Conservation (phyloP, 2,329 filamentous ascomycete species). For the Fusarium papillatum region DNA sequence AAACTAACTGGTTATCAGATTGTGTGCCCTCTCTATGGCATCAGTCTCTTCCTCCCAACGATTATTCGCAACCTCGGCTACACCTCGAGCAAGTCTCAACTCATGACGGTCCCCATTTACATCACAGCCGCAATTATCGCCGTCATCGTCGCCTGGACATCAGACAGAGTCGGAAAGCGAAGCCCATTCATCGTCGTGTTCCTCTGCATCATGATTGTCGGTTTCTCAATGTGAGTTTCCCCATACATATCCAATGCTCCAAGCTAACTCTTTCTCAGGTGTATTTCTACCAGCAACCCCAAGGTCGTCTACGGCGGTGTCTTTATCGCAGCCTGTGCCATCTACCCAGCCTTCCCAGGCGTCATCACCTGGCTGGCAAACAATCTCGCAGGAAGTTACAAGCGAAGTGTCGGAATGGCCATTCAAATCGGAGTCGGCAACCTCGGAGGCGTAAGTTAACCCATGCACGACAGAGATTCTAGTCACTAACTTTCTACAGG, state of each 20-base stretch:
- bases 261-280: slow-evolving; percentile 53
- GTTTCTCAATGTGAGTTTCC: slow-evolving; percentile 65
- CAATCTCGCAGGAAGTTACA: slow-evolving; percentile 77
- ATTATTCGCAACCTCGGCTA: slow-evolving; percentile 74
- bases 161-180: slow-evolving; percentile 66
- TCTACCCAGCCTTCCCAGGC: slow-evolving; percentile 85
- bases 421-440: slow-evolving; percentile 75
- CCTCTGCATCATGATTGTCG: slow-evolving; percentile 66
- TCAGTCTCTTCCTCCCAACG: slow-evolving; percentile 73
- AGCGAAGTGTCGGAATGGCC: slow-evolving; percentile 75
- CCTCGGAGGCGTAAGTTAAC: slow-evolving; percentile 59
- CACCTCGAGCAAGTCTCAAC: slow-evolving; percentile 68
- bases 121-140: slow-evolving; percentile 74
- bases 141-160: slow-evolving; percentile 65
- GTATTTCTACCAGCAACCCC: slow-evolving; percentile 69
- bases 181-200: slow-evolving; percentile 69
- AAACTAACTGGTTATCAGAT: slow-evolving; percentile 50
- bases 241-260: rapidly evolving
- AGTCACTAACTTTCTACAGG: slow-evolving; percentile 48
- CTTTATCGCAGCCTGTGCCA: slow-evolving; percentile 82
- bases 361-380: slow-evolving; percentile 85
- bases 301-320: slow-evolving; percentile 79
- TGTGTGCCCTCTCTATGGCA: slow-evolving; percentile 67
- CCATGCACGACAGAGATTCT: rapidly evolving
- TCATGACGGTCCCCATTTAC: slow-evolving; percentile 73